Evolutionary conservation across 169 alveolate genomes (phyloP).

Genomic region (Plasmodium falciparum): DNA sequence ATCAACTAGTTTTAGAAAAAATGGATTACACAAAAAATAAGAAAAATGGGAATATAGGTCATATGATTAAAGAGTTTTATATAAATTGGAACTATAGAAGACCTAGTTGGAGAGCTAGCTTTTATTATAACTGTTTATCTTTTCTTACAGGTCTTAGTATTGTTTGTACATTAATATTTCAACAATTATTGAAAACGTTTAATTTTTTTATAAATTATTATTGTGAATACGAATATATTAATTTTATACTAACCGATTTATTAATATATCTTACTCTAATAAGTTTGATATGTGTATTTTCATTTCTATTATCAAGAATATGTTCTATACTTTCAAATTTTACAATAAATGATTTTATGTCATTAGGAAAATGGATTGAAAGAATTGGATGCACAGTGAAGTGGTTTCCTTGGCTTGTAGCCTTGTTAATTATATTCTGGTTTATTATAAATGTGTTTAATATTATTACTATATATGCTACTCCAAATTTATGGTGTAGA

Average conservation of each 20-base stretch:
- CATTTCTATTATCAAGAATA: constrained; percentile 75
- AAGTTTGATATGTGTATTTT: constrained; percentile 67
- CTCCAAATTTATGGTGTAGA: constrained; percentile 81
- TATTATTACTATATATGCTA: constrained; percentile 69
- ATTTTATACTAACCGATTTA: constrained; percentile 80
- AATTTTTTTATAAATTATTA: constrained; percentile 83
- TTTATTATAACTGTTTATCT: constrained; percentile 81
- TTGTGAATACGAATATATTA: constrained; percentile 81
- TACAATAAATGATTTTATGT: constrained; percentile 88
- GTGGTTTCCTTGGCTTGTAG: constrained; percentile 89
- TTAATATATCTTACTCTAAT: constrained; percentile 73
- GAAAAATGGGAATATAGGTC: constrained; percentile 26
- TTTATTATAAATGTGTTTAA: constrained; percentile 67
- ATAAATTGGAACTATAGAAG: constrained; percentile 86
- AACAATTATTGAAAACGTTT: constrained; percentile 81
- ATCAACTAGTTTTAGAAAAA: background rate
- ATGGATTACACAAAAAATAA: constrained; percentile 44
- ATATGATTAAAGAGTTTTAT: constrained; percentile 54
- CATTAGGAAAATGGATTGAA: constrained; percentile 84
- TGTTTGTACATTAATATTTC: constrained; percentile 79
- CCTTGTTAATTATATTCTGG: constrained; percentile 78
- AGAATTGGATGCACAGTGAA: constrained; percentile 88
- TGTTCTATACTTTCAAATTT: constrained; percentile 86
- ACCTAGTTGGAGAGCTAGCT: constrained; percentile 87
- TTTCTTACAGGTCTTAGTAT: constrained; percentile 78